Base-by-base conservation (phyloP, 768 basidiomycete genomes). In the Boletus subcaerulescens region DNA sequence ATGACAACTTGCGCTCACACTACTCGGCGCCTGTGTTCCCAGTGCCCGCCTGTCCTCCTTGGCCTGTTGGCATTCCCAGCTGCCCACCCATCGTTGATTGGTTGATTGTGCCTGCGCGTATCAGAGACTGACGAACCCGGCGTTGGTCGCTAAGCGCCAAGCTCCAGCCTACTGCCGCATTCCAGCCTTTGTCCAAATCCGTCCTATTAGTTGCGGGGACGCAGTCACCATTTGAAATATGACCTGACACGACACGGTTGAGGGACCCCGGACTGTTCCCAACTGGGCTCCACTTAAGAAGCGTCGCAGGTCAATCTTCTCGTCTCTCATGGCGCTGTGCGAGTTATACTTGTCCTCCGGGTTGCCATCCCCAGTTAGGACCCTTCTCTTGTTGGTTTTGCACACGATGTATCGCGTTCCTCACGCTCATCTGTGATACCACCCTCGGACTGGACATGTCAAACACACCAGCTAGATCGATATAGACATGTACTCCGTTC, bases 351-450 rank as follows among this genome's bases (percentile, higher is more conserved):
- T 57, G 60, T 52, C 48, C 41, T 55, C 15, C 44, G 41, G 46
- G 64, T 65, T 66, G 64, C 61, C 36, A 65, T 51, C 48, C 59
- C 64, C 60, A 60, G 20, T 65, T 55, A 48, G 63, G 20, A 45
- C 45, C 44, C 51, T 56, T 44, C 10, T 39, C 26, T 65, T 45
- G 48, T 65, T 43, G 48, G 51, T 52, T 54, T 48, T 45, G 31
- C 54, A 66, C 62, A 56, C 59, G 46, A 49, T 65, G 33, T 47
- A 45, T 48, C 54, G 18, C 45, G 0, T 38, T 59, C 41, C 52
- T 64, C 64, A 65, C 63, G 64, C 32, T 57, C 64, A 66, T 66
- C 41, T 43, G 50, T 53, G 40, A 53, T 26, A 38, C 18, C 20
- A 35, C 55, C 45, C 51, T 66, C 53, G 56, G 38, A 64, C 38